Evolutionary conservation across 495 filamentous ascomycete species (phyloP), one percentile per base, ranked within the genome.

Genomic region (Annulohypoxylon stygium): DNA sequence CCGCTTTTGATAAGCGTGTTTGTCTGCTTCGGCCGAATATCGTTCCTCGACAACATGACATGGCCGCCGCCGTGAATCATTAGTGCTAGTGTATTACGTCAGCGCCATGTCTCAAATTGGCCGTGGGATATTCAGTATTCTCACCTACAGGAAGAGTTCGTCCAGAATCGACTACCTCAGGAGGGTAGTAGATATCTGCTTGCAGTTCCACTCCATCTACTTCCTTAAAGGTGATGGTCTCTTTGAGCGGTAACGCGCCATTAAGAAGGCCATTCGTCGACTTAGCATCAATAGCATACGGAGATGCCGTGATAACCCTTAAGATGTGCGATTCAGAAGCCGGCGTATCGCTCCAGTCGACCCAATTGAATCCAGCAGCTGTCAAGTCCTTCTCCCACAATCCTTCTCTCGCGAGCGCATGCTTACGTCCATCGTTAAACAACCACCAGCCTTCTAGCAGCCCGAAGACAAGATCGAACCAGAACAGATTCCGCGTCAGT

Each of bases 51-150:
- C 12, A 57, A 26, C 53, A 57, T 57, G 12, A 86, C 70, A 62
- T 88, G 85, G 37, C 86, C 79, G 4, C 86, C 86, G 1, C 87
- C 86, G 63, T 89, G 87, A 50, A 88, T 83, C 83, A 90, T 84
- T 0, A 90, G 70, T 14, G 86, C 88, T 86, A 18, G 18, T 1
- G 14, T 5, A 18, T 37, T 36, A 7, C n/a, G 25, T 47, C n/a
- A 61, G 59, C 55, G 23, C 16, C 11, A 11, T 9, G 12, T 59
- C 18, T 14, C 0, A 16, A 16, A 11, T 47, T 30, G 12, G 2
- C 33, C 23, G 8, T 14, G 18, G 50, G 39, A 11, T 11, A 53
- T 20, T 20, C 18, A 20, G 51, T 3, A 4, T 23, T 16, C 30
- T 66, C 9, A 53, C 39, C 26, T 58, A 58, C 53, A 39, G 20